These are phyloP conservation scores for Tricladium varicosporioides DNA, from an alignment of 2,329 filamentous ascomycete species.

Conservation along the genomic window DNA sequence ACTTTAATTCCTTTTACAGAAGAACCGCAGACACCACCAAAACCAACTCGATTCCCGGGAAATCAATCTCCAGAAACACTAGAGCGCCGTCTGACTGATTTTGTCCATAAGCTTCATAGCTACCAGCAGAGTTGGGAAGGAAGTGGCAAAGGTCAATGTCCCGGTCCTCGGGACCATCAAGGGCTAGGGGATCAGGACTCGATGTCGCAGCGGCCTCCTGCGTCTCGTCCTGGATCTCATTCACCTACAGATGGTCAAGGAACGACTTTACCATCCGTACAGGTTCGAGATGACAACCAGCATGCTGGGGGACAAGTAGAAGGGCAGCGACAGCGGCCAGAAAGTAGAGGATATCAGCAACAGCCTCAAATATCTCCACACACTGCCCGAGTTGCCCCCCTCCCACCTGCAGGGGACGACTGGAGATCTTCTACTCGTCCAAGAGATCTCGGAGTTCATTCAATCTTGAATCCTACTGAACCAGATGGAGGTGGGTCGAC, in stretches of 20 bases:
- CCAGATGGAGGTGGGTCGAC: slow-evolving; percentile 21
- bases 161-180: slow-evolving; percentile 49
- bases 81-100: slow-evolving; percentile 31
- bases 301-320: slow-evolving; percentile 27
- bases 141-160: slow-evolving; percentile 52
- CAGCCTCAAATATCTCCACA: slow-evolving; percentile 25
- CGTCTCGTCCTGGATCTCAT: slow-evolving; percentile 54
- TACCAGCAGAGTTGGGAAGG: slow-evolving; percentile 36
- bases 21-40: slow-evolving; percentile 31
- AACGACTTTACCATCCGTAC: slow-evolving; percentile 33
- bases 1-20: slow-evolving; percentile 32
- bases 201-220: slow-evolving; percentile 63
- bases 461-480: slow-evolving; percentile 37
- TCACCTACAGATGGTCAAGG: slow-evolving; percentile 35
- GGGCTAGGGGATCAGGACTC: slow-evolving; percentile 57
- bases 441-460: slow-evolving; percentile 35
- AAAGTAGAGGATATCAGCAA: slow-evolving; percentile 22
- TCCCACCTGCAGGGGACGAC: slow-evolving; percentile 20
- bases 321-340: slow-evolving; percentile 24
- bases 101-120: slow-evolving; percentile 35
- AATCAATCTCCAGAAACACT: slow-evolving; percentile 30
- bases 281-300: slow-evolving; percentile 33
- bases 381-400: slow-evolving; percentile 19
- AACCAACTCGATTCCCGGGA: slow-evolving; percentile 28
- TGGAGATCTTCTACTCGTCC: slow-evolving; percentile 27